Conservation (phyloP, 2,329 filamentous ascomycete species). For the Xylariales sp. region DNA sequence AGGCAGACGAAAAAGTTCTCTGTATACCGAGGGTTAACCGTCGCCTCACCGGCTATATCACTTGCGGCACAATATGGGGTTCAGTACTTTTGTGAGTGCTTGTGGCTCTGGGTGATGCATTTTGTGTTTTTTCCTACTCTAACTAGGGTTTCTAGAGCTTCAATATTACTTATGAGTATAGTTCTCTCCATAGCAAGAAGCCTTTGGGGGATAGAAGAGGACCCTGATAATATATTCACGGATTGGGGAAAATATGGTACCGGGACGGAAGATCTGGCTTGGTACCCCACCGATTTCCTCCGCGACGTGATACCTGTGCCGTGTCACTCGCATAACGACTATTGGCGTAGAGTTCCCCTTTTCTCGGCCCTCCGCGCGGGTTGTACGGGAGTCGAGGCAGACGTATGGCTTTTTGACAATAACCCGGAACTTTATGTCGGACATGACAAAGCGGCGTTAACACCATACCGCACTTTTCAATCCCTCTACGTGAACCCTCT, state of each 20-base stretch:
- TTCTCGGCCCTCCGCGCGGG: constrained; percentile 70
- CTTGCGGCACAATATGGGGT: constrained; percentile 53
- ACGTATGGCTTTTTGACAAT: constrained; percentile 70
- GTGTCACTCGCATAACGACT: constrained; percentile 78
- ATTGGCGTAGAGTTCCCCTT: constrained; percentile 72
- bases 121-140: constrained; percentile 28
- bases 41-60: constrained; percentile 44
- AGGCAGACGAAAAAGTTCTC: constrained; percentile 17
- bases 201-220: constrained; percentile 48
- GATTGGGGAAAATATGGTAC: constrained; percentile 48
- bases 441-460: constrained; percentile 67
- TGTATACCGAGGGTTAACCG: constrained; percentile 29
- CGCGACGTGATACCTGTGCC: constrained; percentile 65
- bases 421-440: constrained; percentile 69
- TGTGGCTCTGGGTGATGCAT: background rate
- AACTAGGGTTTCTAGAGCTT: constrained; percentile 43
- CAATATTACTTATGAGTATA: constrained; percentile 51
- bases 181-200: constrained; percentile 48
- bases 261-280: constrained; percentile 53
- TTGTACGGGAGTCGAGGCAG: constrained; percentile 74
- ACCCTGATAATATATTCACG: constrained; percentile 46
- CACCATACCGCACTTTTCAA: constrained; percentile 66
- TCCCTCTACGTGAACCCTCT: constrained; percentile 75
- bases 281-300: constrained; percentile 64
- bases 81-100: constrained; percentile 53